phyloP scores from a whole-genome alignment of 2,329 filamentous ascomycete species.

The Allantophomopsis cytisporea region DNA sequence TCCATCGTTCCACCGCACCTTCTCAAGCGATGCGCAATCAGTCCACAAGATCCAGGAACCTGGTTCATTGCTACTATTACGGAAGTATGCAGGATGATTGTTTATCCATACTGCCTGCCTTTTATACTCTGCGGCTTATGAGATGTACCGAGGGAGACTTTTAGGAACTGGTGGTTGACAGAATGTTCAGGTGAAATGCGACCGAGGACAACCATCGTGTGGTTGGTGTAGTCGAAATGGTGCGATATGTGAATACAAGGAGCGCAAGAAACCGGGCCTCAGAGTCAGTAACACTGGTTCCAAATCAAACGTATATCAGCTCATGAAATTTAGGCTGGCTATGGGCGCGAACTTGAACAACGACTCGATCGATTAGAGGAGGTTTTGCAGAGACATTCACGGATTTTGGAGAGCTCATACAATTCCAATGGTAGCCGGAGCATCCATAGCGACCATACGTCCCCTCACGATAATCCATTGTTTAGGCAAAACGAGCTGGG shows the following conservation, averaged over 20 bases:
- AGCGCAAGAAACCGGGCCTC: conserved; percentile 53
- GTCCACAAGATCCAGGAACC: too few relatives aligned
- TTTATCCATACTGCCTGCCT: too few relatives aligned
- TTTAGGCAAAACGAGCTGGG: conserved; percentile 35
- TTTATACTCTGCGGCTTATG: too few relatives aligned
- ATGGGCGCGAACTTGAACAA: conserved; percentile 61
- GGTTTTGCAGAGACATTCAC: conserved; percentile 50
- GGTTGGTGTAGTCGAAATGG: conserved; percentile 55
- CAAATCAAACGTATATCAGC: neutral
- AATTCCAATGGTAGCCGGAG: conserved; percentile 34
- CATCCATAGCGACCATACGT: conserved; percentile 42
- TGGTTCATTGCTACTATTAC: too few relatives aligned
- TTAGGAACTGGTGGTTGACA: too few relatives aligned
- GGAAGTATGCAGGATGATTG: neutral
- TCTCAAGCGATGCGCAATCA: too few relatives aligned
- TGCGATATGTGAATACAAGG: conserved; percentile 52
- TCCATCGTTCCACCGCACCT: too few relatives aligned
- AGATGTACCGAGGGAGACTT: too few relatives aligned
- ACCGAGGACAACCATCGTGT: conserved; percentile 60
- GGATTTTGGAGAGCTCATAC: conserved; percentile 44
- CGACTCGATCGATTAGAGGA: conserved; percentile 57
- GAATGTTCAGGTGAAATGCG: conserved; percentile 49
- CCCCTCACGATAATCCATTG: conserved; percentile 33
- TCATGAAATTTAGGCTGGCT: conserved; percentile 35
- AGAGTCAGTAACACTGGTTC: conserved; percentile 4